These are phyloP conservation scores for Aspergillus taichungensis DNA, from an alignment of 495 filamentous ascomycete genomes.

Conservation along the genomic window DNA sequence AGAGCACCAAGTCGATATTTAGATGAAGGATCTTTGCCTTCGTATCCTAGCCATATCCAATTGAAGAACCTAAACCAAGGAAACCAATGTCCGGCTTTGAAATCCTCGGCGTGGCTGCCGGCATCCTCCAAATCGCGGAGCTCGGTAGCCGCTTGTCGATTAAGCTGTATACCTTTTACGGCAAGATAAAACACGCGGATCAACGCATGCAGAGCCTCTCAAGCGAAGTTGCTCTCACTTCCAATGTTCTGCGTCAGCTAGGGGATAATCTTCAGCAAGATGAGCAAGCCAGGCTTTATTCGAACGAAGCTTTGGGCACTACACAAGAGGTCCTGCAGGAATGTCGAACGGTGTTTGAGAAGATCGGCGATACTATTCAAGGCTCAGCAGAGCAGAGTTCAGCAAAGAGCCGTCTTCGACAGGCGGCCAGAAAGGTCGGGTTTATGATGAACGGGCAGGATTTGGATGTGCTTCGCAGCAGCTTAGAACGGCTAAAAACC, in stretches of 20 bases:
- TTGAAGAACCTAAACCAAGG: too few relatives aligned
- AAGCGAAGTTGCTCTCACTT: constrained; percentile 26
- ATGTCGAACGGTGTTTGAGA: constrained; percentile 16
- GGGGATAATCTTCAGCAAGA: constrained; percentile 15
- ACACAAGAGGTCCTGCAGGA: constrained; percentile 16
- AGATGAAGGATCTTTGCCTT: too few relatives aligned
- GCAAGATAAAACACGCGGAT: constrained; percentile 20
- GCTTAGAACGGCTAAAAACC: constrained; percentile 24
- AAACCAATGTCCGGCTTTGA: constrained; percentile 10
- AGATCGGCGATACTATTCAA: constrained; percentile 13
- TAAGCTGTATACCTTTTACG: constrained; percentile 24
- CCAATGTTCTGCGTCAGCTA: constrained; percentile 15
- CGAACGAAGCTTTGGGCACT: constrained; percentile 11
- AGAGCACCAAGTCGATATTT: too few relatives aligned
- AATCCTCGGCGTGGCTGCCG: constrained; percentile 15
- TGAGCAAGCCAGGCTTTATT: constrained; percentile 8
- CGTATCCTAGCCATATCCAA: too few relatives aligned
- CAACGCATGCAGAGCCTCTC: constrained; percentile 17
- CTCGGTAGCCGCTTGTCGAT: constrained; percentile 20
- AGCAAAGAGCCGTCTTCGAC: too few relatives aligned
- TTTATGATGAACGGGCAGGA: constrained; percentile 12
- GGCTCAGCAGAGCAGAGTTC: too few relatives aligned
- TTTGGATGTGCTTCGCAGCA: constrained; percentile 16
- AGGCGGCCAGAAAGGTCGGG: too few relatives aligned
- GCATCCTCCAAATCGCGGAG: constrained; percentile 24